Evolutionary conservation across 495 filamentous ascomycete genomes (phyloP), one percentile per base, ranked within the genome.

Genomic region (Neurospora terricola): DNA sequence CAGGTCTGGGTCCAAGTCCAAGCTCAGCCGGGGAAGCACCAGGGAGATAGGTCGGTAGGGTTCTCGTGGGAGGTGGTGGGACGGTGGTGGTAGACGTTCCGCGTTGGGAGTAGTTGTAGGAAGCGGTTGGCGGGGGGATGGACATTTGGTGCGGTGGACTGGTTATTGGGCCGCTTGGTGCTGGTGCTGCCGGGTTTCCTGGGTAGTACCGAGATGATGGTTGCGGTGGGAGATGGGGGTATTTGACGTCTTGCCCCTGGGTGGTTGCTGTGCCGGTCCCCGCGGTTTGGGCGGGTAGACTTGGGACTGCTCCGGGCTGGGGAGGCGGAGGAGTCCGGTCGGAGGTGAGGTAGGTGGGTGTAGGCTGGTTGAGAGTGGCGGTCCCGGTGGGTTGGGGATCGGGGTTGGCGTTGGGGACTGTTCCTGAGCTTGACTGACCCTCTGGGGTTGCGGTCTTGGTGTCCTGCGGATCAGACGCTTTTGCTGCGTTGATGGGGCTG

Each of bases 401-500:
- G 85, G 75, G 30, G 83, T 79, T 27, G 84, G 77, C 69, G 80
- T 83, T 79, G 77, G 72, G 40, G 27, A 74, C 76, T 75, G 76
- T 72, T 75, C 70, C 54, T 42, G 45, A 62, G 39, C 39, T 37
- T 39, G 36, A n/a, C 75, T 23, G 30, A 8, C 74, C 74, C 30
- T 73, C 73, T 38, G 81, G 73, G 54, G 77, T 73, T 76, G 84
- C 81, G 72, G 88, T 88, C 80, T 87, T 80, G 69, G 84, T 84
- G 69, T 86, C 85, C 40, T 66, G 14, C 23, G 84, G 75, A 54
- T 82, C 86, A 21, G 82, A 80, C 23, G 87, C 79, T 77, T 88
- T 89, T 43, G 83, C 83, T 11, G 85, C 77, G 69, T 83, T 87
- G 76, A 92, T 88, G 69, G 90, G 89, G 68, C 86, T 86, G 45